Percentiles rank a stretch among this genome's conserved stretches.
These are phyloP conservation scores for Xylariaceae sp. DNA, from an alignment of 2,329 filamentous ascomycete species.

Conservation along the genomic window DNA sequence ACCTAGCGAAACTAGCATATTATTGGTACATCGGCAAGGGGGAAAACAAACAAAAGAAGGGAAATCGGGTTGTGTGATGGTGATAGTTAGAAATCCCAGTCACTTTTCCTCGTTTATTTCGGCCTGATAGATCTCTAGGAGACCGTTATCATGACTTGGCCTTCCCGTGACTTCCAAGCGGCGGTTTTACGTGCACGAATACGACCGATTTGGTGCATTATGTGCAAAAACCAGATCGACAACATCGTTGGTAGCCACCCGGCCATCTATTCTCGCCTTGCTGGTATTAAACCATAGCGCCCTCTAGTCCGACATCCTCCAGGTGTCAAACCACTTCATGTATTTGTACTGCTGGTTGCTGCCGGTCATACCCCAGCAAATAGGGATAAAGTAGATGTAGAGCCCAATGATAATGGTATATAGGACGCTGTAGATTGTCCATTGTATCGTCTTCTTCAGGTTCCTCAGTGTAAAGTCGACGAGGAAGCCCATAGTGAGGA, in stretches of 20 bases:
- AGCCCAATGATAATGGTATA: conserved; percentile 74
- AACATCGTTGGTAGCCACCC: background rate
- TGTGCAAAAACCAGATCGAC: conserved; percentile 1
- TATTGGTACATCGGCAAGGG: no score
- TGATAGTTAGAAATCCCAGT: no score
- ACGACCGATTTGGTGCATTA: background rate
- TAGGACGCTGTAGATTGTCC: conserved; percentile 65
- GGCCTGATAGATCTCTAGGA: conserved; percentile 1
- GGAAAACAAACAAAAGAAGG: conserved; percentile 4
- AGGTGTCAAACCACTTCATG: conserved; percentile 87
- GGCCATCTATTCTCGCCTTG: background rate
- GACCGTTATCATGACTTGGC: background rate
- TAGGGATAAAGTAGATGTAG: conserved; percentile 86
- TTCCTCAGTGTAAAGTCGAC: conserved; percentile 76
- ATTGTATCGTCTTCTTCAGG: conserved; percentile 60
- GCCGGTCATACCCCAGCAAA: conserved; percentile 95
- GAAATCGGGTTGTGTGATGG: background rate
- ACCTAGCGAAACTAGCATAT: no score
- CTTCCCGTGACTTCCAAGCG: background rate
- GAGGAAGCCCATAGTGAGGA: conserved; percentile 82
- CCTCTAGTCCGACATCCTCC: conserved; percentile 70
- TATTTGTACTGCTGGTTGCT: conserved; percentile 79
- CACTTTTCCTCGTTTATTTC: background rate
- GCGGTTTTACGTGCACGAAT: conserved; percentile 9
- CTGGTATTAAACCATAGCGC: background rate